Base-by-base conservation (phyloP, 2,329 filamentous ascomycete species). In the Phialocephala subalpina region DNA sequence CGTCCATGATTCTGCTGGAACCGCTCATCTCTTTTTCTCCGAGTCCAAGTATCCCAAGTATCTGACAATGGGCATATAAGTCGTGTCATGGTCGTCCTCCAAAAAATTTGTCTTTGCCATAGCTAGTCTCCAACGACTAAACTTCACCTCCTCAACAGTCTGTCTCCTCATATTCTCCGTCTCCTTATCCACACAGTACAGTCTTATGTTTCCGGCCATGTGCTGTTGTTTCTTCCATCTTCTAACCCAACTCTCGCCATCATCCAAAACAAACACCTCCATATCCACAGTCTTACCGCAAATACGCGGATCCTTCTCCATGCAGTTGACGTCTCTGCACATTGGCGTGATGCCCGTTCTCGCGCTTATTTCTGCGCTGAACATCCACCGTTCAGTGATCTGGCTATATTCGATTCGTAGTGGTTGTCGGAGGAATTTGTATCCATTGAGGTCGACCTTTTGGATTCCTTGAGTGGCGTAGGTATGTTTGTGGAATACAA, bases 381-480 rank as follows among this genome's bases (percentile, higher is more conserved):
- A 69, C 49, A 70, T 58, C 56, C 62, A 70, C 3, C 68, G 66
- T 25, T 57, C 11, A 12, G 69, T 56, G 36, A 73, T 66, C 1
- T 49, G 35, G 56, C 58, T 62, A 59, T 63, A 63, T 64, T 65
- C 55, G 11, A 73, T 63, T 22, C 55, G 20, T 4, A 68, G 47
- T 1, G 66, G 59, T n/a, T 63, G 60, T 8, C n/a, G 18, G 33
- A 71, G 66, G 29, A 60, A 63, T 22, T 59, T 63, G 58, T 69
- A 72, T 7, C 61, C 64, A n/a, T 53, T 38, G n/a, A 63, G 20
- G 56, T 63, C 61, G 64, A 70, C 58, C 16, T 63, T 35, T 29
- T 56, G 6, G 33, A 60, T 60, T 29, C 33, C 20, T 12, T 40
- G 29, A 9, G 7, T 27, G 14, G 33, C 25, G 35, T 57, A 57